Evolutionary conservation across 2,329 filamentous ascomycete species (phyloP).

Genomic region (Aureobasidium sp.): DNA sequence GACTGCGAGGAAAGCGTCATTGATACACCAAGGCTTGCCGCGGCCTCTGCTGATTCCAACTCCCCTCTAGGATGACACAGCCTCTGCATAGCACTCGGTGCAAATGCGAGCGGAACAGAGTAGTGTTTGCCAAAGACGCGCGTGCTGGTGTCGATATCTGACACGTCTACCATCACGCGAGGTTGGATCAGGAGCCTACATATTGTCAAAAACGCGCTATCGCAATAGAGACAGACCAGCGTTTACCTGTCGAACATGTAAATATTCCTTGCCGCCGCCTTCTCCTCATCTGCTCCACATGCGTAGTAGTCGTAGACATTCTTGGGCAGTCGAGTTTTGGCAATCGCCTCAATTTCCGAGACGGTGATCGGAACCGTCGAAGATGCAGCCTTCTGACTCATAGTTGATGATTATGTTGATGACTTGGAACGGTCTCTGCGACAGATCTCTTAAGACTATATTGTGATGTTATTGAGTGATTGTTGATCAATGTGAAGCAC

Average conservation of each 20-base stretch:
- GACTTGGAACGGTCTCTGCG: too few relatives aligned
- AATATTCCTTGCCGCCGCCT: slow-evolving; percentile 3
- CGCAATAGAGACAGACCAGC: too few relatives aligned
- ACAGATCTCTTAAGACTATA: too few relatives aligned
- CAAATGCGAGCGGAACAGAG: slow-evolving; percentile 29
- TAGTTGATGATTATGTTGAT: neutral
- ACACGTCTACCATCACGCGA: slow-evolving; percentile 35
- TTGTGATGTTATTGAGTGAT: too few relatives aligned
- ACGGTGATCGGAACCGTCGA: slow-evolving; percentile 14
- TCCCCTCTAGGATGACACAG: slow-evolving; percentile 27
- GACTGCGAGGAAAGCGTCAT: slow-evolving; percentile 27
- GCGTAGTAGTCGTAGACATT: slow-evolving; percentile 17
- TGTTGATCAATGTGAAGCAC: too few relatives aligned
- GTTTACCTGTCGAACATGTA: neutral
- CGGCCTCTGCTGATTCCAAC: slow-evolving; percentile 26
- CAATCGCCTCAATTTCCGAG: slow-evolving; percentile 11
- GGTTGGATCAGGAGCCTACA: slow-evolving; percentile 24
- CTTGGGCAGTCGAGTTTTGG: slow-evolving; percentile 8
- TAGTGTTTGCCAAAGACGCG: slow-evolving; percentile 40
- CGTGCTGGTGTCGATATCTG: slow-evolving; percentile 34
- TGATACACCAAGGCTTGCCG: slow-evolving; percentile 22
- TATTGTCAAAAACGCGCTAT: neutral
- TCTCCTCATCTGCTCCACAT: slow-evolving; percentile 14
- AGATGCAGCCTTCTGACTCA: neutral
- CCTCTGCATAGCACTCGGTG: slow-evolving; percentile 28